These are phyloP conservation scores for Ogataea nonfermentans DNA, from an alignment of 805 yeast genomes.

Conservation along the genomic window DNA sequence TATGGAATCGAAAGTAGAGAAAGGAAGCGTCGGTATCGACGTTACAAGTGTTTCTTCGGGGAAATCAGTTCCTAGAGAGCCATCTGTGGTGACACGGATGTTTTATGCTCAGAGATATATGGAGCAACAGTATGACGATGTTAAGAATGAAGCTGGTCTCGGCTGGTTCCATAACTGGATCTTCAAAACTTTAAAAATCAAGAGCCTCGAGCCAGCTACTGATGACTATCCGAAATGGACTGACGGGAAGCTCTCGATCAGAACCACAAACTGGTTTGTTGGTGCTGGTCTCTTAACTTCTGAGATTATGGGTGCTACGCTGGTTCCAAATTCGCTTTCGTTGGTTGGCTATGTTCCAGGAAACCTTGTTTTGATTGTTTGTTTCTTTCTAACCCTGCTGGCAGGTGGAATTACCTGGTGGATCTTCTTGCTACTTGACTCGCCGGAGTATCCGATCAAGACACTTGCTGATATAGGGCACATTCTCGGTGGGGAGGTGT, in stretches of 20 bases:
- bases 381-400: constrained; percentile 34
- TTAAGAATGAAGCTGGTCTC: constrained; percentile 1
- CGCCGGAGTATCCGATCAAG: constrained; percentile 42
- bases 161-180: constrained; percentile 8
- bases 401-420: constrained; percentile 42
- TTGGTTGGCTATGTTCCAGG: constrained; percentile 20
- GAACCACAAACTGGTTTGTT: constrained; percentile 23
- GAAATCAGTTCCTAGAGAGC: neutral
- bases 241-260: constrained; percentile 16
- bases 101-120: constrained; percentile 26
- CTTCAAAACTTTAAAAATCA: constrained; percentile 12
- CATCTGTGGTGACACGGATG: constrained; percentile 16
- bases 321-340: constrained; percentile 19
- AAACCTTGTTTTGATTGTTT: constrained; percentile 15
- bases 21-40: constrained; percentile 1
- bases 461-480: constrained; percentile 42
- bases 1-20: neutral
- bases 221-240: constrained; percentile 20
- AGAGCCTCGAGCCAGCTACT: constrained; percentile 7
- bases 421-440: constrained; percentile 38
- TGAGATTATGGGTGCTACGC: constrained; percentile 25
- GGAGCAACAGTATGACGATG: constrained; percentile 20
- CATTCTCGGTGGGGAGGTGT: constrained; percentile 36
- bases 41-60: neutral
- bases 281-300: constrained; percentile 25